These are phyloP conservation scores for Hypocrella siamensis DNA, from an alignment of 2,329 filamentous ascomycete genomes.

Conservation along the genomic window DNA sequence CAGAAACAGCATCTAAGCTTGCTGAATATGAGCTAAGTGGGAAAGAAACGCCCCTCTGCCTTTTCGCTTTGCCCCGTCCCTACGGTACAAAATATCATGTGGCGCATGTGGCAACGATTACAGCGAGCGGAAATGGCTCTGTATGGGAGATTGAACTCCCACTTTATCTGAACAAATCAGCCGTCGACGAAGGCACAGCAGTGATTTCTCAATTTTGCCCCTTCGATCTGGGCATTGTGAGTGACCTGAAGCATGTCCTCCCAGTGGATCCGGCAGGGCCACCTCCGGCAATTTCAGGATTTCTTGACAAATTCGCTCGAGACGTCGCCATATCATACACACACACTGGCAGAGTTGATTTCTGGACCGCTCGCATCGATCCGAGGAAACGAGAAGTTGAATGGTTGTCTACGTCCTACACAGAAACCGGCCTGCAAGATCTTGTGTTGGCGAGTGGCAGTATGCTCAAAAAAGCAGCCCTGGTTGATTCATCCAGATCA, in stretches of 20 bases:
- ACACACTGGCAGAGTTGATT: slow-evolving; percentile 55
- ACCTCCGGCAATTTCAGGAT: slow-evolving; percentile 53
- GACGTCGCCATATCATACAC: slow-evolving; percentile 83
- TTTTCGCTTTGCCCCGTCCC: slow-evolving; percentile 55
- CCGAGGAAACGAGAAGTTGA: slow-evolving; percentile 43
- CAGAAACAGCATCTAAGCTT: slow-evolving; percentile 40
- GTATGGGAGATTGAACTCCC: slow-evolving; percentile 67
- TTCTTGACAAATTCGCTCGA: slow-evolving; percentile 71
- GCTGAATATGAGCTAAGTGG: slow-evolving; percentile 33
- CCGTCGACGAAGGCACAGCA: slow-evolving; percentile 8
- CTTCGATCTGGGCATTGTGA: slow-evolving; percentile 48
- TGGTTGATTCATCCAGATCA: slow-evolving; percentile 60
- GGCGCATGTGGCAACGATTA: slow-evolving; percentile 68
- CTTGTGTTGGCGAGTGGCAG: slow-evolving; percentile 73
- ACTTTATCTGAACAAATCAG: slow-evolving; percentile 17
- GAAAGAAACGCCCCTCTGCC: slow-evolving; percentile 59
- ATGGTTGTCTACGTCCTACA: slow-evolving; percentile 68
- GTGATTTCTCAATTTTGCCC: slow-evolving; percentile 49
- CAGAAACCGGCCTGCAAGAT: slow-evolving; percentile 60
- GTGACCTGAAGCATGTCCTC: slow-evolving; percentile 51
- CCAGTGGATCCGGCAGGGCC: slow-evolving; percentile 79
- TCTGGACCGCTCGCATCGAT: slow-evolving; percentile 72
- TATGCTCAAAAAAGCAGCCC: slow-evolving; percentile 70
- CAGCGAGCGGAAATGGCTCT: slow-evolving; percentile 60
- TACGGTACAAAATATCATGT: slow-evolving; percentile 39